Percentiles rank a stretch among this genome's conserved stretches.
These are phyloP conservation scores for Penicillium salamii DNA, from an alignment of 495 filamentous ascomycete genomes.

Conservation along the genomic window DNA sequence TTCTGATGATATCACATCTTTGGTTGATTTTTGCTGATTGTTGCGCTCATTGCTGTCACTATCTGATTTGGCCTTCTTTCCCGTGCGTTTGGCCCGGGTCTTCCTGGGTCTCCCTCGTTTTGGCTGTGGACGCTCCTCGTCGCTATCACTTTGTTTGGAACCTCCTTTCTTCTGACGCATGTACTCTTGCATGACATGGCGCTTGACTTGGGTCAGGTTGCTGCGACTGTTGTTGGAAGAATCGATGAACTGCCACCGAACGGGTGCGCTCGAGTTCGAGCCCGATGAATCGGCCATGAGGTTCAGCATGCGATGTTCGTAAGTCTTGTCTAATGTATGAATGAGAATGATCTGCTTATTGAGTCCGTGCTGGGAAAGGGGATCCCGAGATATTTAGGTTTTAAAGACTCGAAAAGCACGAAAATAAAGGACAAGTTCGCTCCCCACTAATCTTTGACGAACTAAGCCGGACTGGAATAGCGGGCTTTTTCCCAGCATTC, in stretches of 20 bases:
- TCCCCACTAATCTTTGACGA: slow-evolving; percentile 1
- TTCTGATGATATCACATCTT: not conserved
- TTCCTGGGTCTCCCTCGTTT: slow-evolving; percentile 24
- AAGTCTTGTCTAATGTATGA: no score
- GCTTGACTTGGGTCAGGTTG: slow-evolving; percentile 43
- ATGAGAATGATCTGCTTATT: not conserved
- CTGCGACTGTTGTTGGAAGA: slow-evolving; percentile 36
- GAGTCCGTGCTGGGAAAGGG: no score
- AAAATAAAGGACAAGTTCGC: not conserved
- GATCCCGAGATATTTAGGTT: not conserved
- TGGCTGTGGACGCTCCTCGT: slow-evolving; percentile 13
- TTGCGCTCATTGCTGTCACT: not conserved
- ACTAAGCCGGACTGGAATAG: not conserved
- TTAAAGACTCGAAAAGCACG: not conserved
- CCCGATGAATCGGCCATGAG: no score
- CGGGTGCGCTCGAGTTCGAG: slow-evolving; percentile 9
- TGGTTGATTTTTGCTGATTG: not conserved
- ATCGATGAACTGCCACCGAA: slow-evolving; percentile 45
- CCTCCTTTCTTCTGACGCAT: slow-evolving; percentile 40
- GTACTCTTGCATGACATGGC: slow-evolving; percentile 48
- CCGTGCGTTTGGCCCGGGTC: slow-evolving; percentile 8
- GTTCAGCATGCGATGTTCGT: no score
- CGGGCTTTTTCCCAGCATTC: not conserved
- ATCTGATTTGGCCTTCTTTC: slow-evolving; percentile 3
- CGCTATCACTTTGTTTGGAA: slow-evolving; percentile 20